Conservation (phyloP, 306 rosid genomes). For the Datisca glomerata region DNA sequence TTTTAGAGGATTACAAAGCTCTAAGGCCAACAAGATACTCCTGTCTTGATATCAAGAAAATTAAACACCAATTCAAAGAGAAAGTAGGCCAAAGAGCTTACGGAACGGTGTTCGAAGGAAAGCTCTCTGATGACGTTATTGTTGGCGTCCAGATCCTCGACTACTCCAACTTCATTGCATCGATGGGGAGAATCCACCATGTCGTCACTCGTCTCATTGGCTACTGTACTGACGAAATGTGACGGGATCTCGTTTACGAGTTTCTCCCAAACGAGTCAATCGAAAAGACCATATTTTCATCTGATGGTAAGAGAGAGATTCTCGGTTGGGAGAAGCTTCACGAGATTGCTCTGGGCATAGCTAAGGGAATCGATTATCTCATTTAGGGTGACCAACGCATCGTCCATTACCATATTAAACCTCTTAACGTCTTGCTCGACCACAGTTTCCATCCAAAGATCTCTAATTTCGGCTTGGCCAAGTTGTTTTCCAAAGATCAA, state of each 20-base stretch:
- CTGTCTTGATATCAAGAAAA: not conserved
- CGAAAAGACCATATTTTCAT: conserved; percentile 11
- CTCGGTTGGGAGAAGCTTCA: conserved; percentile 23
- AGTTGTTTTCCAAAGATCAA: conserved; percentile 26
- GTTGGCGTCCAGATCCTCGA: not conserved
- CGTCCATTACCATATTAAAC: conserved; percentile 36
- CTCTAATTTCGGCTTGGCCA: conserved; percentile 28
- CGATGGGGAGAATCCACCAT: conserved; percentile 32
- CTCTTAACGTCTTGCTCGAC: conserved; percentile 26
- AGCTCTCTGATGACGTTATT: not conserved
- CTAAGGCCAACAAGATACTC: not conserved
- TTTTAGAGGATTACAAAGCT: not conserved
- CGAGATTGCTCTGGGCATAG: conserved; percentile 22
- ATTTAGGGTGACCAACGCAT: conserved; percentile 29
- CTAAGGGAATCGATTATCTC: conserved; percentile 35
- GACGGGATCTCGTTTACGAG: conserved; percentile 29
- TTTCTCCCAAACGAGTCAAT: conserved; percentile 26
- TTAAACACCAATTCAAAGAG: not conserved
- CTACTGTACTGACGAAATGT: conserved; percentile 27
- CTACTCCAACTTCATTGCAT: conserved; percentile 14
- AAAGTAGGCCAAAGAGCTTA: not conserved
- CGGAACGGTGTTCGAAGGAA: not conserved
- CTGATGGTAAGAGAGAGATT: not conserved
- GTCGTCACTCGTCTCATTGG: conserved; percentile 31
- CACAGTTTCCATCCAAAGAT: conserved; percentile 20